A percentile compares a stretch with the other conserved stretches of the same genome.
phyloP scores from a whole-genome alignment of 2,329 filamentous ascomycete species.

The Nigrograna mackinnonii region DNA sequence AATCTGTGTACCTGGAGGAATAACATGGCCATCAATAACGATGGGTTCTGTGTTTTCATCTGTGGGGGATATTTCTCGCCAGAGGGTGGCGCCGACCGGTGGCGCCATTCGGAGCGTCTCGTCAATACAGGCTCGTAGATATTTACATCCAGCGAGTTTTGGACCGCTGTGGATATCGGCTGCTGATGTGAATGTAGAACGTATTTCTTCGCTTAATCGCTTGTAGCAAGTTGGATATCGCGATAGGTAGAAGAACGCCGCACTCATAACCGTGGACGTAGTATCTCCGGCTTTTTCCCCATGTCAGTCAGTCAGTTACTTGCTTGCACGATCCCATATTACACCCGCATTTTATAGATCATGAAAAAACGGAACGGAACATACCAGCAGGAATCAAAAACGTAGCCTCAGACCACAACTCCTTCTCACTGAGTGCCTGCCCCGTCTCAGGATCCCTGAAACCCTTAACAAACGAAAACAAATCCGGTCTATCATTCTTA shows the following conservation, averaged over 20 bases:
- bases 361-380: neutral
- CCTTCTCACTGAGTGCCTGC: slow-evolving; percentile 2
- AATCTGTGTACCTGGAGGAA: slow-evolving; percentile 19
- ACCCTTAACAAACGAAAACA: slow-evolving; percentile 42
- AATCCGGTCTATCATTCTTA: slow-evolving; percentile 33
- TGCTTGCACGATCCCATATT: no score
- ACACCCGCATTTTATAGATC: no score
- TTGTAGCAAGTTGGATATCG: slow-evolving; percentile 25
- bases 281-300: no score
- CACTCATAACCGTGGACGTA: slow-evolving; percentile 26
- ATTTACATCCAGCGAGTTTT: slow-evolving; percentile 13
- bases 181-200: slow-evolving; percentile 10
- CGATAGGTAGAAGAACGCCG: slow-evolving; percentile 38
- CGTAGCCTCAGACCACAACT: slow-evolving; percentile 16
- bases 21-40: slow-evolving; percentile 15
- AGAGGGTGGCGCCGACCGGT: slow-evolving; percentile 15
- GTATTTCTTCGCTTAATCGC: slow-evolving; percentile 10
- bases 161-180: slow-evolving; percentile 18
- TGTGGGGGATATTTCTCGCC: slow-evolving; percentile 14
- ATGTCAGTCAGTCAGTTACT: no score
- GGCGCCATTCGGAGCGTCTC: slow-evolving; percentile 23
- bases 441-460: slow-evolving; percentile 44
- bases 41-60: slow-evolving; percentile 6
- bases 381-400: slow-evolving; percentile 18
- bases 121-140: slow-evolving; percentile 22